phyloP scores from a whole-genome alignment of 805 yeast genomes.

The Scheffersomyces lignosus region DNA sequence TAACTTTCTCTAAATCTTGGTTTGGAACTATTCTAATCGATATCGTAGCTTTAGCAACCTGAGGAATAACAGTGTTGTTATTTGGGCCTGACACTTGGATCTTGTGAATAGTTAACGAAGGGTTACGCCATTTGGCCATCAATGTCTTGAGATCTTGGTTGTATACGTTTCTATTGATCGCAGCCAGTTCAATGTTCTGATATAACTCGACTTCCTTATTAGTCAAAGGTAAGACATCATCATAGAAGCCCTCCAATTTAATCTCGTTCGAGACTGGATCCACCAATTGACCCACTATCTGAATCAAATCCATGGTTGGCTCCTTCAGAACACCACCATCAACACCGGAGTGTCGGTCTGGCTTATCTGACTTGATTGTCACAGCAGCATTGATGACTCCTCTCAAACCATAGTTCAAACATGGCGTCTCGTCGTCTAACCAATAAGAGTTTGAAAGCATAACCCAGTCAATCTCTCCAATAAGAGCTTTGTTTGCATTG shows the following conservation, averaged over 20 bases:
- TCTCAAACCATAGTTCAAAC: slow-evolving; percentile 90
- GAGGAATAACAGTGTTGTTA: slow-evolving; percentile 87
- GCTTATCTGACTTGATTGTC: slow-evolving; percentile 66
- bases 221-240: slow-evolving; percentile 59
- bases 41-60: slow-evolving; percentile 68
- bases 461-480: slow-evolving; percentile 85
- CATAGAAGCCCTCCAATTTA: slow-evolving; percentile 73
- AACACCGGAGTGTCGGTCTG: slow-evolving; percentile 94
- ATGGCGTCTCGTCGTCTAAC: slow-evolving; percentile 87
- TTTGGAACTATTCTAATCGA: slow-evolving; percentile 90
- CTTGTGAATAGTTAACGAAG: slow-evolving; percentile 84
- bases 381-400: slow-evolving; percentile 87
- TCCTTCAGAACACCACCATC: slow-evolving; percentile 91
- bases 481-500: slow-evolving; percentile 44
- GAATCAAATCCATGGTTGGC: slow-evolving; percentile 84
- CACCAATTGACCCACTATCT: slow-evolving; percentile 64
- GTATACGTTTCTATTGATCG: slow-evolving; percentile 32
- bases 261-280: slow-evolving; percentile 38
- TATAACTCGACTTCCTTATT: slow-evolving; percentile 61
- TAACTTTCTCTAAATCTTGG: slow-evolving; percentile 66
- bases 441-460: slow-evolving; percentile 89
- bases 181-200: slow-evolving; percentile 52
- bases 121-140: slow-evolving; percentile 83
- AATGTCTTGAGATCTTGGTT: slow-evolving; percentile 46
- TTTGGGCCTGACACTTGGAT: slow-evolving; percentile 87